Evolutionary conservation across 768 basidiomycete genomes (phyloP).

Genomic region (Basidioascus undulatus): DNA sequence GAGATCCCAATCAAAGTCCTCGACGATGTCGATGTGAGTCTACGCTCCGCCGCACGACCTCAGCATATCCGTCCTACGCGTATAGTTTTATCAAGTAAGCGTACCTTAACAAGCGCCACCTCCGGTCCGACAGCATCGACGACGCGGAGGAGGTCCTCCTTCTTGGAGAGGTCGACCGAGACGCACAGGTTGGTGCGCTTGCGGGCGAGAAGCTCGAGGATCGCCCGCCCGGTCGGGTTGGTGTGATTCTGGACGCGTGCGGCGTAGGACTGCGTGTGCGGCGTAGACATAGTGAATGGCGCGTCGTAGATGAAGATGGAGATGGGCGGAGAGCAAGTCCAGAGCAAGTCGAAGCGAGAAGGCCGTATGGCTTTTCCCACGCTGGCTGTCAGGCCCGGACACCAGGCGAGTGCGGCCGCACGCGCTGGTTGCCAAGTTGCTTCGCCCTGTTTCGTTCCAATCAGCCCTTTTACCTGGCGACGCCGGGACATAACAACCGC

Average conservation of each 20-base stretch:
- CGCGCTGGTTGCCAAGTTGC: no score
- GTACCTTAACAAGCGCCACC: slow-evolving; percentile 78
- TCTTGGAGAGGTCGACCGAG: slow-evolving; percentile 74
- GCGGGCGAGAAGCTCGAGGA: slow-evolving; percentile 58
- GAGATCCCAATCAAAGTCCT: slow-evolving; percentile 58
- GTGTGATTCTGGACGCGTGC: slow-evolving; percentile 12
- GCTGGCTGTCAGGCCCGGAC: no score
- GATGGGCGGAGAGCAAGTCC: no score
- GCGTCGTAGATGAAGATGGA: no score
- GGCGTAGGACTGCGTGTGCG: slow-evolving; percentile 13
- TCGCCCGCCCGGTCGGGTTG: slow-evolving; percentile 54
- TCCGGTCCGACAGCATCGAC: slow-evolving; percentile 71
- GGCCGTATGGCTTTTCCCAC: no score
- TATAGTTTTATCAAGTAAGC: slow-evolving; percentile 3
- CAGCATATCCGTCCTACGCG: background rate
- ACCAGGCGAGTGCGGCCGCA: no score
- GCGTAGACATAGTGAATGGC: no score
- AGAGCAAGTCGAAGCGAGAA: no score
- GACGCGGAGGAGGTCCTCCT: slow-evolving; percentile 54
- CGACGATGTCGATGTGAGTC: slow-evolving; percentile 92
- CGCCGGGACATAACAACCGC: no score
- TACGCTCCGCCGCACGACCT: slow-evolving; percentile 17
- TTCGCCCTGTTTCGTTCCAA: no score
- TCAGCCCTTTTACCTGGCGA: no score
- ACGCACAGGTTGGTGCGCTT: slow-evolving; percentile 85